Conservation (phyloP, 176 grass and related monocot species). For the Panicum miliaceum region DNA sequence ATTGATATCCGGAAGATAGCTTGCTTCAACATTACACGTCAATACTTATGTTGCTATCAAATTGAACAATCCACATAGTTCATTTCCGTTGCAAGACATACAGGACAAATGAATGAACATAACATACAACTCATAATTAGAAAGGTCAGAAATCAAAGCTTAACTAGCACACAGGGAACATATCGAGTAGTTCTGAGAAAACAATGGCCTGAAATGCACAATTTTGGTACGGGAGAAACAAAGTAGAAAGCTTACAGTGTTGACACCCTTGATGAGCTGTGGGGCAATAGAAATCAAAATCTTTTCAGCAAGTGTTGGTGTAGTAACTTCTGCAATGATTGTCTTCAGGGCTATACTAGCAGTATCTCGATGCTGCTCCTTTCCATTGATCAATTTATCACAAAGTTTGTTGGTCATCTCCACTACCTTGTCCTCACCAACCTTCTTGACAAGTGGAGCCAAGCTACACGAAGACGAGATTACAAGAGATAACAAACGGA, state of each 20-base stretch:
- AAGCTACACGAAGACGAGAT: constrained; percentile 59
- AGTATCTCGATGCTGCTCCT: constrained; percentile 97
- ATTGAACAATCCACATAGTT: neutral
- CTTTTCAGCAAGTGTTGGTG: constrained; percentile 82
- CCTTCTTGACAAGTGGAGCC: constrained; percentile 94
- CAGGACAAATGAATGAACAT: neutral
- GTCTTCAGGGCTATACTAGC: constrained; percentile 98
- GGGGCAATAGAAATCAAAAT: constrained; percentile 81
- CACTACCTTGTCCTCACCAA: constrained; percentile 83
- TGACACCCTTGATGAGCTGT: constrained; percentile 82
- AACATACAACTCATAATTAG: neutral
- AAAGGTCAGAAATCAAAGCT: neutral
- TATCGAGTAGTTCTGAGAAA: neutral
- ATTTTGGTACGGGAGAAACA: neutral
- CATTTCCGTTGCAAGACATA: neutral
- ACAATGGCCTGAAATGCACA: neutral
- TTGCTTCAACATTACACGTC: neutral
- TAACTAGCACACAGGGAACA: neutral
- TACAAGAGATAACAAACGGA: constrained; percentile 15
- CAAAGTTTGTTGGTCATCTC: constrained; percentile 95
- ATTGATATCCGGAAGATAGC: neutral
- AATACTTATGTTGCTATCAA: neutral
- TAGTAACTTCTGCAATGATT: constrained; percentile 84
- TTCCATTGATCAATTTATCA: constrained; percentile 94
- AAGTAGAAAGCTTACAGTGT: constrained; percentile 60